These are phyloP conservation scores for Eucalyptus paniculata DNA, from an alignment of 345 rosid species.

Conservation along the genomic window DNA sequence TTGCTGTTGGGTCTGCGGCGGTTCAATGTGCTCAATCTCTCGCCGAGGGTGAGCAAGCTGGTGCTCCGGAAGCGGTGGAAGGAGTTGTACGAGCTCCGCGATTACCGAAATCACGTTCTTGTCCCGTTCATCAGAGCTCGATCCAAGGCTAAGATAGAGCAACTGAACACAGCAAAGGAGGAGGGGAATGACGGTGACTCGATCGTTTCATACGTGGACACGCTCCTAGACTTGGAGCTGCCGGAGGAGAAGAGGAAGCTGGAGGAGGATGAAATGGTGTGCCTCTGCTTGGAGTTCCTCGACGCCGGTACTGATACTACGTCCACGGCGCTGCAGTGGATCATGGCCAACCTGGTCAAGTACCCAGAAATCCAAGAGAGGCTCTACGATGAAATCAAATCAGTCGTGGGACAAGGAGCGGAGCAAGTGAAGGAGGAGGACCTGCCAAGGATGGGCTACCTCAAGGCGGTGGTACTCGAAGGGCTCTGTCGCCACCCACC, in stretches of 20 bases:
- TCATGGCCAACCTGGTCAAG: slow-evolving; percentile 2
- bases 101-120: background rate
- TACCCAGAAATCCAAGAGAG: background rate
- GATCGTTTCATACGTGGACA: background rate
- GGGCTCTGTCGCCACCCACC: background rate
- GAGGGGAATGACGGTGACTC: background rate
- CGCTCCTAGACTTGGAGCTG: background rate
- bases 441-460: background rate
- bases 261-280: background rate
- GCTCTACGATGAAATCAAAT: background rate
- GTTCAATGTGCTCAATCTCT: background rate
- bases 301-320: background rate
- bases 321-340: slow-evolving; percentile 1
- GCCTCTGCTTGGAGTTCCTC: background rate
- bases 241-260: background rate
- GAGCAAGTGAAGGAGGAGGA: background rate
- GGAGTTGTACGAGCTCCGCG: background rate
- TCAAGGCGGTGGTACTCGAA: background rate
- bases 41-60: background rate
- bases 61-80: background rate
- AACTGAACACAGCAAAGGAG: background rate
- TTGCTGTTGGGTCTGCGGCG: background rate
- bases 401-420: background rate
- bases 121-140: background rate
- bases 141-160: background rate